These are phyloP conservation scores for Echeveria elegans DNA, from an alignment of 164 flowering plant species.

Conservation along the genomic window DNA sequence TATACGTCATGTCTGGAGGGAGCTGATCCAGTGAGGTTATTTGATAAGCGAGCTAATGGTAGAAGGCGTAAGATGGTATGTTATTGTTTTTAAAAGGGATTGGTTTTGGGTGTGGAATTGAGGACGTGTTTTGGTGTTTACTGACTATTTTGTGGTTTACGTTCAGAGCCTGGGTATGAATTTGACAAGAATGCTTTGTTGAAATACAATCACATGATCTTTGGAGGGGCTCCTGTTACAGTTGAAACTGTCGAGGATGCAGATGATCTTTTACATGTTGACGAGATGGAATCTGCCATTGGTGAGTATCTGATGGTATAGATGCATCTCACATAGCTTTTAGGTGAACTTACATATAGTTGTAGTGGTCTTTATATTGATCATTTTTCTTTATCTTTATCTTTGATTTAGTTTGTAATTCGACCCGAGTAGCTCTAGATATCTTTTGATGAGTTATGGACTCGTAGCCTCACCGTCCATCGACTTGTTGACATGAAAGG, in stretches of 20 bases:
- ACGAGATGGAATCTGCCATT: conserved; percentile 49
- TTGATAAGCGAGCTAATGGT: conserved; percentile 68
- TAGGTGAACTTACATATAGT: no score
- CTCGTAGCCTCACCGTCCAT: no score
- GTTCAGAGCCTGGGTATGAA: conserved; percentile 56
- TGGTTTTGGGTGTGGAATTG: neutral
- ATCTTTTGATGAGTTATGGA: no score
- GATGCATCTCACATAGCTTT: no score
- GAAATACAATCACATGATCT: conserved; percentile 76
- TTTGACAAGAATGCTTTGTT: conserved; percentile 37
- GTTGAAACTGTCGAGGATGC: conserved; percentile 61
- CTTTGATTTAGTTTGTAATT: no score
- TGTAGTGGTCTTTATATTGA: no score
- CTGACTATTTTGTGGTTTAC: neutral
- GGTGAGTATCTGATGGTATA: conserved; percentile 20
- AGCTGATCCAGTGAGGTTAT: conserved; percentile 75
- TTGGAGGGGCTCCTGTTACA: conserved; percentile 67
- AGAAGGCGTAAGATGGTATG: conserved; percentile 61
- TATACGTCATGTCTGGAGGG: conserved; percentile 92
- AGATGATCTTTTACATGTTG: conserved; percentile 33
- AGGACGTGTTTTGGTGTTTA: neutral
- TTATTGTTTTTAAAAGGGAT: neutral
- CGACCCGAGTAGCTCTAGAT: no score
- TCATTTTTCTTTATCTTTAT: no score
- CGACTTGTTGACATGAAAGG: neutral